A percentile compares a stretch with the other conserved stretches of the same genome.
These are phyloP conservation scores for Cercospora janseana DNA, from an alignment of 2,329 filamentous ascomycete genomes.

Conservation along the genomic window DNA sequence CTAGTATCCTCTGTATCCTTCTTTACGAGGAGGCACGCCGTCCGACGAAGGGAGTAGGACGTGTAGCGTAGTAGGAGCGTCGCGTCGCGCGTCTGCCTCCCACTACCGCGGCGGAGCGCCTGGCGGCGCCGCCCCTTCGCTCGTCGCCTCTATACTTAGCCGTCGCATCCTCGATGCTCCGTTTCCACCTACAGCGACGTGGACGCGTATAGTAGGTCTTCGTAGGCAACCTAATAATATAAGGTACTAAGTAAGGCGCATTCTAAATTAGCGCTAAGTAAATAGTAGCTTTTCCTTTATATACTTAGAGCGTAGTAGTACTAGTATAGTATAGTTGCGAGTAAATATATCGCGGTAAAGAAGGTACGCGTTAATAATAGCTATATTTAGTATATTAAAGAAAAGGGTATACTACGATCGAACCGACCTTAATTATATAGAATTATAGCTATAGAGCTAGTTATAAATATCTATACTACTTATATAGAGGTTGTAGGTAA, in stretches of 20 bases:
- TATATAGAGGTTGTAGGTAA: constrained; percentile 9
- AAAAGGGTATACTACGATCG: background rate
- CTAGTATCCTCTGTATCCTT: too few relatives aligned
- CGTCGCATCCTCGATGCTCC: too few relatives aligned
- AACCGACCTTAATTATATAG: background rate
- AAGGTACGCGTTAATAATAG: constrained; percentile 8
- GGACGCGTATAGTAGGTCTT: too few relatives aligned
- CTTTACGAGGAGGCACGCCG: too few relatives aligned
- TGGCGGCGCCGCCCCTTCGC: too few relatives aligned
- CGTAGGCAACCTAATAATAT: background rate
- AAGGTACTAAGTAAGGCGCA: constrained; percentile 1
- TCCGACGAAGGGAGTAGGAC: too few relatives aligned
- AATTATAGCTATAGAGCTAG: constrained; percentile 6
- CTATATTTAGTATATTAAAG: constrained; percentile 9
- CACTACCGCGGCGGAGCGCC: too few relatives aligned
- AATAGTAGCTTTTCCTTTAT: constrained; percentile 3
- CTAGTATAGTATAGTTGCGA: background rate
- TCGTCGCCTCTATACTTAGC: too few relatives aligned
- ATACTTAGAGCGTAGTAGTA: background rate
- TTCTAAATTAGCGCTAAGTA: constrained; percentile 1
- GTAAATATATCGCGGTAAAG: background rate
- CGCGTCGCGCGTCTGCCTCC: too few relatives aligned
- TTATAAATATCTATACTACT: constrained; percentile 1
- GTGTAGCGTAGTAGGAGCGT: too few relatives aligned
- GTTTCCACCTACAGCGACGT: too few relatives aligned